Conservation (phyloP, 2,329 filamentous ascomycete species). For the Epichloe sylvatica region DNA sequence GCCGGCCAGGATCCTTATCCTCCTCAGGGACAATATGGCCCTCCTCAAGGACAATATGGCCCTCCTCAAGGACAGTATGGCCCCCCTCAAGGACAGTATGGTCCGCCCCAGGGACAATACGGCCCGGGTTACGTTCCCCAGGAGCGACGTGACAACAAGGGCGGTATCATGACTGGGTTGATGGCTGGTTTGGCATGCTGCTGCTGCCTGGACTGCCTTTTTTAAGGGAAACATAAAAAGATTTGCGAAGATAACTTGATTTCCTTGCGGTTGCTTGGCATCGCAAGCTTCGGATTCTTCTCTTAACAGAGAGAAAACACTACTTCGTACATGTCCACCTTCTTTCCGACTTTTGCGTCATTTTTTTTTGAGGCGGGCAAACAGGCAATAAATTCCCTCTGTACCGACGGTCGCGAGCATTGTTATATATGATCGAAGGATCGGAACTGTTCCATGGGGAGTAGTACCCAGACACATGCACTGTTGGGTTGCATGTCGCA, state of each 20-base stretch:
- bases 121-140: conserved; percentile 25
- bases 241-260: background rate
- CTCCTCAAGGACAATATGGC: conserved; percentile 23
- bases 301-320: background rate
- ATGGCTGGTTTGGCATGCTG: conserved; percentile 41
- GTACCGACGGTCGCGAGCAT: background rate
- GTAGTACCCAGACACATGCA: too few species aligned
- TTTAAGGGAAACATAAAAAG: conserved; percentile 20
- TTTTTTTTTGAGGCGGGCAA: background rate
- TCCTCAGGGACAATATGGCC: conserved; percentile 18
- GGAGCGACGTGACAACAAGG: conserved; percentile 18
- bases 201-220: conserved; percentile 43
- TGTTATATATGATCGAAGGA: background rate
- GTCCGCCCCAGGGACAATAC: conserved; percentile 9
- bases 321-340: background rate
- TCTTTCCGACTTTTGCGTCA: background rate
- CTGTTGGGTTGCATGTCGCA: background rate
- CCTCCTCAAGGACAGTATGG: too few species aligned
- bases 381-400: background rate
- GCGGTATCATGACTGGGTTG: conserved; percentile 30
- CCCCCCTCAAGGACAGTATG: conserved; percentile 19
- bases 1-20: conserved; percentile 22
- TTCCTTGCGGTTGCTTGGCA: background rate
- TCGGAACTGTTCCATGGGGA: background rate
- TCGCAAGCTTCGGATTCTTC: background rate